Conservation (phyloP, 2,329 filamentous ascomycete species). For the Teratosphaeria zuluensis region DNA sequence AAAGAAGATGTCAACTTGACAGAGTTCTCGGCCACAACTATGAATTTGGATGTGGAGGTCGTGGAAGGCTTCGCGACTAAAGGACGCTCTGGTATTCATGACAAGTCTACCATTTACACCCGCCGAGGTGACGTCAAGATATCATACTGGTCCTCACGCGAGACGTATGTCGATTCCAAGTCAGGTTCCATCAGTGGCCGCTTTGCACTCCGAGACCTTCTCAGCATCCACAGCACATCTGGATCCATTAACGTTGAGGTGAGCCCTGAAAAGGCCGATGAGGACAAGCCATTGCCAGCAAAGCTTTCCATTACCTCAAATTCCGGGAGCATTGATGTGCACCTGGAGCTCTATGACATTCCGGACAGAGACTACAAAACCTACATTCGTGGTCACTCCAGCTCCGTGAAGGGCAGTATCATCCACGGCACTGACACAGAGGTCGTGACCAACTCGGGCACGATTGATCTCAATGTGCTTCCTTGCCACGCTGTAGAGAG, state of each 20-base stretch:
- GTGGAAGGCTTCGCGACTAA: slow-evolving; percentile 20
- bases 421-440: slow-evolving; percentile 32
- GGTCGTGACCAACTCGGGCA: slow-evolving; percentile 29
- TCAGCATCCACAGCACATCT: slow-evolving; percentile 31
- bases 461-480: slow-evolving; percentile 28
- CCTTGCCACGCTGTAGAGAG: slow-evolving; percentile 20
- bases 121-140: slow-evolving; percentile 26
- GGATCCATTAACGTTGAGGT: slow-evolving; percentile 33
- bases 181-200: slow-evolving; percentile 33
- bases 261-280: slow-evolving; percentile 26
- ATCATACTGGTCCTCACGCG: slow-evolving; percentile 25
- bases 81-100: slow-evolving; percentile 11
- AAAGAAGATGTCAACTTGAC: slow-evolving; percentile 24
- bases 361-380: slow-evolving; percentile 34
- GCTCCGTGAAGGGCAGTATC: slow-evolving; percentile 29
- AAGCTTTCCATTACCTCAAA: slow-evolving; percentile 27
- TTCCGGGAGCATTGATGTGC: slow-evolving; percentile 29
- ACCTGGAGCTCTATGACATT: slow-evolving; percentile 18
- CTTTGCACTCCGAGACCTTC: slow-evolving; percentile 31
- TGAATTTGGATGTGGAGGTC: slow-evolving; percentile 30
- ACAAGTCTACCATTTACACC: slow-evolving; percentile 27
- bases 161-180: slow-evolving; percentile 30
- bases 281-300: slow-evolving; percentile 23
- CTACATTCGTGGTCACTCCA: slow-evolving; percentile 28
- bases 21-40: slow-evolving; percentile 26